Conservation (phyloP, 2,329 filamentous ascomycete genomes). For the Penicillium sumatraense region DNA sequence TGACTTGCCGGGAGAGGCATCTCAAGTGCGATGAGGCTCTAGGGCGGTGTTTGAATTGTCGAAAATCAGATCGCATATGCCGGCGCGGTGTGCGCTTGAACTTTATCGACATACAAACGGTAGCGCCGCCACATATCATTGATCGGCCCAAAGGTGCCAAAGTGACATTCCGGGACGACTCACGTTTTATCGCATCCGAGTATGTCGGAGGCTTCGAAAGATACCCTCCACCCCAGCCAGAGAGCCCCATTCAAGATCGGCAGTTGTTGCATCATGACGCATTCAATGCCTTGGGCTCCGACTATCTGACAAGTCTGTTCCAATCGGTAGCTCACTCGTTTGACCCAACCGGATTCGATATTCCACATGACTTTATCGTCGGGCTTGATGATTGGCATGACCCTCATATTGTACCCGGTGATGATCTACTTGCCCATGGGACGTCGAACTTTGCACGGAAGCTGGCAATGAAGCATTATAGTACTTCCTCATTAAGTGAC, state of each 20-base stretch:
- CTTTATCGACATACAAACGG: constrained; percentile 83
- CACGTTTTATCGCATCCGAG: constrained; percentile 84
- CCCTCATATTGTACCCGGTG: constrained; percentile 24
- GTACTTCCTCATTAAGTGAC: constrained; percentile 69
- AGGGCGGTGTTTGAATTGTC: constrained; percentile 75
- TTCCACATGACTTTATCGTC: constrained; percentile 43
- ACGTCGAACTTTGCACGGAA: constrained; percentile 43
- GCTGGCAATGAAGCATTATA: constrained; percentile 47
- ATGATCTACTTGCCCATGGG: constrained; percentile 32
- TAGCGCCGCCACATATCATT: constrained; percentile 65
- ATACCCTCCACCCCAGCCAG: constrained; percentile 65
- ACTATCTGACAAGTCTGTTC: constrained; percentile 50
- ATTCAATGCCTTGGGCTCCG: constrained; percentile 34
- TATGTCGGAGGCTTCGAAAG: constrained; percentile 78
- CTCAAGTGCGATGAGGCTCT: constrained; percentile 84
- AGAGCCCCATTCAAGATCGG: constrained; percentile 30
- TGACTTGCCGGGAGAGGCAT: constrained; percentile 88
- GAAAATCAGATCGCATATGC: constrained; percentile 83
- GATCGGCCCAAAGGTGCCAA: constrained; percentile 67
- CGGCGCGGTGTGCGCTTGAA: constrained; percentile 86
- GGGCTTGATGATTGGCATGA: constrained; percentile 32
- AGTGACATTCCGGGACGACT: constrained; percentile 87
- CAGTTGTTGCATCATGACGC: constrained; percentile 30
- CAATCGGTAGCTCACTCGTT: constrained; percentile 58
- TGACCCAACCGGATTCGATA: constrained; percentile 51